Evolutionary conservation across 768 basidiomycete species (phyloP).

Genomic region (Lentinula sp.): DNA sequence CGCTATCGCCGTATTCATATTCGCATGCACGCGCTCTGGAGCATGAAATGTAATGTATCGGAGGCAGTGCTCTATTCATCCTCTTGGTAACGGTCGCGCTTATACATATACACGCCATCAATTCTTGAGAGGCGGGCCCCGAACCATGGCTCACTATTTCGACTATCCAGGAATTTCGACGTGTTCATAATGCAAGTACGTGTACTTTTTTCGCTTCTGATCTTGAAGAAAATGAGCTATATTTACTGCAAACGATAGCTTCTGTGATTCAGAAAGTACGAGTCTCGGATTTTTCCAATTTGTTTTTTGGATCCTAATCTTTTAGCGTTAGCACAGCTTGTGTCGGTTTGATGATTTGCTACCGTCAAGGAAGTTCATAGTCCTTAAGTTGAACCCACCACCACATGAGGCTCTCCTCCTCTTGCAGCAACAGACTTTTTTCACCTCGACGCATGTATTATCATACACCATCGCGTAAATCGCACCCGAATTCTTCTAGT

Average conservation of each 20-base stretch:
- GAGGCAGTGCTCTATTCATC: background rate
- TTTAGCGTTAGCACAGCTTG: background rate
- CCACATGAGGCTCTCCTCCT: background rate
- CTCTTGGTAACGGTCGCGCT: background rate
- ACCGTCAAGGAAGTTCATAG: background rate
- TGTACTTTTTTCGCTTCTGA: background rate
- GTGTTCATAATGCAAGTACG: too few species aligned
- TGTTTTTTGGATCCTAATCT: background rate
- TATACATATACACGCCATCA: background rate
- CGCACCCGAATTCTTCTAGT: background rate
- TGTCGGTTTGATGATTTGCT: background rate
- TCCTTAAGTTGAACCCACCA: background rate
- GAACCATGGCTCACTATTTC: background rate
- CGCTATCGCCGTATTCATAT: background rate
- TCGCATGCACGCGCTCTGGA: background rate
- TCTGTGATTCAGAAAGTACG: background rate
- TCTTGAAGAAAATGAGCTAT: too few species aligned
- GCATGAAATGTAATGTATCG: background rate
- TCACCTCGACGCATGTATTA: background rate
- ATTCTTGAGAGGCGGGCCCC: background rate
- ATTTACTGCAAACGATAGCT: background rate
- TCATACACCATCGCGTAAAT: background rate
- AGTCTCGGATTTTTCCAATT: background rate
- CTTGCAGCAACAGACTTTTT: background rate
- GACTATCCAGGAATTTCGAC: too few species aligned